phyloP scores from a whole-genome alignment of 495 filamentous ascomycete species.

The Aspergillus homomorphus region DNA sequence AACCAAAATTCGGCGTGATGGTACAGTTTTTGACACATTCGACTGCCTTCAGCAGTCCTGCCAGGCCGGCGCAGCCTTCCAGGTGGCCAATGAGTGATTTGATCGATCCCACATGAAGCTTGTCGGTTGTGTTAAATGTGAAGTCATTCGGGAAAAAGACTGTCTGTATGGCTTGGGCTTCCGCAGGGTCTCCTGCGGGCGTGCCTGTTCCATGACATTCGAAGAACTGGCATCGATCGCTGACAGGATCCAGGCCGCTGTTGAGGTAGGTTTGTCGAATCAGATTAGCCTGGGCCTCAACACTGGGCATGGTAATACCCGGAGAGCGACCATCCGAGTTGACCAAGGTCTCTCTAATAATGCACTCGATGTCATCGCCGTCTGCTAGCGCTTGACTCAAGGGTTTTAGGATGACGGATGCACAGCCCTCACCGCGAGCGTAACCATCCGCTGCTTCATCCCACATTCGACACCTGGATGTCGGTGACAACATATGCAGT shows the following conservation, averaged over 20 bases:
- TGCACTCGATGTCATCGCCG: neutral
- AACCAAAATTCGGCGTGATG: slow-evolving; percentile 59
- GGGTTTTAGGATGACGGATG: neutral
- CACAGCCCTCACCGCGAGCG: neutral
- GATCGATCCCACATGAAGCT: slow-evolving; percentile 34
- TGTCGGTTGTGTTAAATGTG: slow-evolving; percentile 23
- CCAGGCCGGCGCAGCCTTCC: slow-evolving; percentile 59
- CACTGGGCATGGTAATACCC: slow-evolving; percentile 45
- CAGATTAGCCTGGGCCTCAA: slow-evolving; percentile 48
- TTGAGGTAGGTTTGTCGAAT: slow-evolving; percentile 49
- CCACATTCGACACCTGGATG: slow-evolving; percentile 35
- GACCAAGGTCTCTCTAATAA: neutral
- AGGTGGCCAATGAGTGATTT: slow-evolving; percentile 54
- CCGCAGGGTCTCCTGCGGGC: slow-evolving; percentile 55
- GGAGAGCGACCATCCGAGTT: neutral
- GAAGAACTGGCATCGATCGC: slow-evolving; percentile 41
- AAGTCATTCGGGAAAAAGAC: slow-evolving; percentile 31
- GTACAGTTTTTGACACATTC: slow-evolving; percentile 45
- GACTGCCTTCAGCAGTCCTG: slow-evolving; percentile 36
- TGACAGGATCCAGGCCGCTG: slow-evolving; percentile 33
- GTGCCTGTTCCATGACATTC: slow-evolving; percentile 51
- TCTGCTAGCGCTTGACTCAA: neutral
- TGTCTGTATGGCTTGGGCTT: slow-evolving; percentile 51
- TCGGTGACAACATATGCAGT: neutral
- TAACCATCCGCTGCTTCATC: slow-evolving; percentile 22